phyloP scores from a whole-genome alignment of 2,329 filamentous ascomycete genomes.

The Orbilia brochopaga region DNA sequence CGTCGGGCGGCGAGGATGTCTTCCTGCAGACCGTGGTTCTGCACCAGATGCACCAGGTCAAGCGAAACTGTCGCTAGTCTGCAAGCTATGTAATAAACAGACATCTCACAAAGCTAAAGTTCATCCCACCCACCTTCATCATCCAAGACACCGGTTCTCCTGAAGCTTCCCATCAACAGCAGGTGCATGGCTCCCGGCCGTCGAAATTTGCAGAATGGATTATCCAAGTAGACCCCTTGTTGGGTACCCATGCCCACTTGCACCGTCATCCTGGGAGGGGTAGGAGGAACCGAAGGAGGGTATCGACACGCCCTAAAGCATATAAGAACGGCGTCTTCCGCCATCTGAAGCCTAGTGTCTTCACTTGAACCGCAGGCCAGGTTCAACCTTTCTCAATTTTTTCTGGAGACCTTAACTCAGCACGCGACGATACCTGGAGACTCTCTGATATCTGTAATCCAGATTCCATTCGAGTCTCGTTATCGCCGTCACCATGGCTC shows the following conservation, averaged over 20 bases:
- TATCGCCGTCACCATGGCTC: conserved; percentile 24
- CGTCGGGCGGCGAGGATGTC: not conserved
- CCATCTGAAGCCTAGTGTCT: conserved; percentile 10
- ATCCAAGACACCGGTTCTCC: not conserved
- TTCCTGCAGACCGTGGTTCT: not conserved
- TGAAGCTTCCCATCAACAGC: conserved; percentile 6
- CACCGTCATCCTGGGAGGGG: conserved; percentile 12
- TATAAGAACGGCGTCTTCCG: conserved; percentile 23
- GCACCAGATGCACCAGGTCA: conserved; percentile 8
- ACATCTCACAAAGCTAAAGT: not conserved
- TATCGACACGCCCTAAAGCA: not conserved
- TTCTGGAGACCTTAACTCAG: not conserved
- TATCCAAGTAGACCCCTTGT: conserved; percentile 18
- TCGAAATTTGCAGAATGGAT: conserved; percentile 9
- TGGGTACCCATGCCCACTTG: not conserved
- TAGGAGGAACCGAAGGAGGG: conserved; percentile 2
- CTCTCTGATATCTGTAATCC: conserved; percentile 2
- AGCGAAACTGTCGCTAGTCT: conserved; percentile 29
- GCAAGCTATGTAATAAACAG: conserved; percentile 5
- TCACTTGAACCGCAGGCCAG: conserved; percentile 3
- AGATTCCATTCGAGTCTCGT: conserved; percentile 4
- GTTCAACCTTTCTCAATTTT: conserved; percentile 3
- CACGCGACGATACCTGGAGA: conserved; percentile 25
- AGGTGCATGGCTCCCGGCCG: not conserved
- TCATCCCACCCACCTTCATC: too few species aligned